Conservation (phyloP, 768 basidiomycete species). For the Termitomyces sp. region DNA sequence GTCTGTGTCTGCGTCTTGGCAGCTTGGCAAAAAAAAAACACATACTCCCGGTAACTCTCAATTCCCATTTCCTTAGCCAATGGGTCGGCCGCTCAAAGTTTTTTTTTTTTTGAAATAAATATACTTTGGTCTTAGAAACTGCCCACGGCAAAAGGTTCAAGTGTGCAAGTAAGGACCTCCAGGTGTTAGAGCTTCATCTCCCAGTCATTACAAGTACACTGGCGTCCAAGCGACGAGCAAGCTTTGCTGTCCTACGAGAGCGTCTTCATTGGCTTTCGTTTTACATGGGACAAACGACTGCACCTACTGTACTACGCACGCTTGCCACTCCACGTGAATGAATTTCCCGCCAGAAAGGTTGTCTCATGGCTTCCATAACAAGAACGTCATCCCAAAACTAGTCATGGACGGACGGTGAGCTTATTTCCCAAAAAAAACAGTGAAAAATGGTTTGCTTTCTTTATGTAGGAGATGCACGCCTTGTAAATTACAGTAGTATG, state of each 20-base stretch:
- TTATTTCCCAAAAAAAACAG: neutral
- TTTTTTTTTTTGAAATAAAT: neutral
- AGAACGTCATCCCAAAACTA: constrained; percentile 28
- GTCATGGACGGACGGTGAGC: neutral
- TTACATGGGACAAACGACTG: too few relatives aligned
- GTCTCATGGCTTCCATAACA: constrained; percentile 29
- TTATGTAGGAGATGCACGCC: too few relatives aligned
- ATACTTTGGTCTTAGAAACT: neutral
- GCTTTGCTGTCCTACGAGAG: neutral
- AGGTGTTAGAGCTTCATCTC: neutral
- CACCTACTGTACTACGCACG: neutral
- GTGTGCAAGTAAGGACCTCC: constrained; percentile 22
- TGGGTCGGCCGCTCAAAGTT: neutral
- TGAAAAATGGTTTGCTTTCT: constrained; percentile 10
- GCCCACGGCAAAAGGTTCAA: neutral
- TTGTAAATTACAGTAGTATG: constrained; percentile 15
- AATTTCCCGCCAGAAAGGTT: constrained; percentile 22
- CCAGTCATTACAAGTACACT: neutral
- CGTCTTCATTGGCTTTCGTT: neutral
- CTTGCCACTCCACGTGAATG: neutral
- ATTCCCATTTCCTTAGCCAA: neutral
- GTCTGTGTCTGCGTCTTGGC: neutral
- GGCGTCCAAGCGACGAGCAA: neutral
- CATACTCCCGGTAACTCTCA: neutral
- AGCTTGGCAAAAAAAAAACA: neutral